Percentiles rank a stretch among this genome's conserved stretches.
Conservation (phyloP, 2,329 filamentous ascomycete genomes). For the Botrytis medusae region DNA sequence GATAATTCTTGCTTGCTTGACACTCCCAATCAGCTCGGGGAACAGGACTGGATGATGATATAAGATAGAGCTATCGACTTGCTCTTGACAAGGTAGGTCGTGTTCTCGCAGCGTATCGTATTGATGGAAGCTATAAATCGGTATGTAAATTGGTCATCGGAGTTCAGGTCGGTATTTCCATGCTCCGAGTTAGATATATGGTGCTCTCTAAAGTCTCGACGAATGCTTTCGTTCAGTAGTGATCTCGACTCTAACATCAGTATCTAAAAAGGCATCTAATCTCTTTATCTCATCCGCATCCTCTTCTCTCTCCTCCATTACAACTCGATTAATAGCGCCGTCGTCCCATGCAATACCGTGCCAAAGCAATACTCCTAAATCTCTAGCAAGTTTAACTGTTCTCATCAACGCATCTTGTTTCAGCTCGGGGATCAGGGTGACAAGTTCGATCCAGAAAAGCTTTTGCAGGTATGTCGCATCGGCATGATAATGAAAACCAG, state of each 20-base stretch:
- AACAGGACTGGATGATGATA: neutral
- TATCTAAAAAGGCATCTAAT: slow-evolving; percentile 43
- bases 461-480: slow-evolving; percentile 46
- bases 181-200: neutral
- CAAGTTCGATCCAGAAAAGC: slow-evolving; percentile 50
- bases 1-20: neutral
- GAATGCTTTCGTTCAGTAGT: too few relatives aligned
- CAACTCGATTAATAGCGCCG: slow-evolving; percentile 57
- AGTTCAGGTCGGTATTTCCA: neutral
- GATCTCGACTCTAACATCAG: neutral
- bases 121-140: too few relatives aligned
- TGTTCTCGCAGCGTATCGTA: neutral
- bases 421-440: slow-evolving; percentile 41
- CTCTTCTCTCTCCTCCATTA: slow-evolving; percentile 51
- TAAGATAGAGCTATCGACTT: neutral
- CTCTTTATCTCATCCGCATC: slow-evolving; percentile 52
- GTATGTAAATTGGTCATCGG: neutral
- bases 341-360: slow-evolving; percentile 63
- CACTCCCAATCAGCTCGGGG: neutral
- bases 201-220: neutral
- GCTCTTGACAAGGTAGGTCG: neutral
- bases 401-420: slow-evolving; percentile 34
- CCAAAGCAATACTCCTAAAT: slow-evolving; percentile 61
- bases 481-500: slow-evolving; percentile 45
- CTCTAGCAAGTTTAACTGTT: slow-evolving; percentile 47